These are phyloP conservation scores for Fusarium sororula DNA, from an alignment of 2,329 filamentous ascomycete genomes.

Conservation along the genomic window DNA sequence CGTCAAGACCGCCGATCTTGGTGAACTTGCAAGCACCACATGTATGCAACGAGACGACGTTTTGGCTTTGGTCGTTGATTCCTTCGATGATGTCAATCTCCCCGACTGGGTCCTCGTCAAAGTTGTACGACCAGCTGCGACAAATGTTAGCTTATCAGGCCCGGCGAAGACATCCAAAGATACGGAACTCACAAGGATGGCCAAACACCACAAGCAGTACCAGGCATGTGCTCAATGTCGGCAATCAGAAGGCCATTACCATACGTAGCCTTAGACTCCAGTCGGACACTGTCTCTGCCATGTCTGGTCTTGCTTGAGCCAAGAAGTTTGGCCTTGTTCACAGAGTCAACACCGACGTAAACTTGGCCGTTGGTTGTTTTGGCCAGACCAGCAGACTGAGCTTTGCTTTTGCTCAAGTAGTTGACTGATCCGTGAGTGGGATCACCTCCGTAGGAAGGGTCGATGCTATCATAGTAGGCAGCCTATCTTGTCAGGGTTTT, in stretches of 20 bases:
- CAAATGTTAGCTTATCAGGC: not conserved
- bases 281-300: conserved; percentile 66
- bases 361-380: not conserved
- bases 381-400: conserved; percentile 45
- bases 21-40: conserved; percentile 56
- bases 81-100: conserved; percentile 82
- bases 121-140: conserved; percentile 13
- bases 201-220: conserved; percentile 31
- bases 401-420: conserved; percentile 53
- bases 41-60: conserved; percentile 73
- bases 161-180: accelerated
- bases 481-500: not conserved
- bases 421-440: conserved; percentile 74
- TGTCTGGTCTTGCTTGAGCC: conserved; percentile 17
- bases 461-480: conserved; percentile 27
- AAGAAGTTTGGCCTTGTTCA: conserved; percentile 18
- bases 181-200: conserved; percentile 25
- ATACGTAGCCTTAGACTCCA: conserved; percentile 70
- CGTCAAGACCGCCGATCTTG: conserved; percentile 55
- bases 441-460: conserved; percentile 51
- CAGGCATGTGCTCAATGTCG: conserved; percentile 33
- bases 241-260: conserved; percentile 72
- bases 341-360: conserved; percentile 1
- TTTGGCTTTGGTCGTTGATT: conserved; percentile 65
- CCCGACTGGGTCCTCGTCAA: conserved; percentile 49